Evolutionary conservation across 345 rosid genomes (phyloP).

Genomic region (Brassica incana): DNA sequence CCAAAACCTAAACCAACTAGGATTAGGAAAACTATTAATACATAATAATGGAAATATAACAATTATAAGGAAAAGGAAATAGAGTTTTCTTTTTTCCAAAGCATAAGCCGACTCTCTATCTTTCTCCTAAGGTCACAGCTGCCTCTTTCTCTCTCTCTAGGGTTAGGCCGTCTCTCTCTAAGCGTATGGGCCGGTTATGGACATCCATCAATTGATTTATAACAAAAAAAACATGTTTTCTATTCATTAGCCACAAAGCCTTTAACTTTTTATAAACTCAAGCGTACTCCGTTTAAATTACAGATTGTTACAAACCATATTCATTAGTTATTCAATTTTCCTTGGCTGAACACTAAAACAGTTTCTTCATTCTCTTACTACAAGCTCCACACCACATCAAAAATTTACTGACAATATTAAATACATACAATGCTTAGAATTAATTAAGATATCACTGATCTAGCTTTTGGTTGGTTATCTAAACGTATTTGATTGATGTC

Average conservation of each 20-base stretch:
- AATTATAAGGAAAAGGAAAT: too few relatives aligned
- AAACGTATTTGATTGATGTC: neutral
- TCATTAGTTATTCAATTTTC: neutral
- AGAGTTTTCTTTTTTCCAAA: too few relatives aligned
- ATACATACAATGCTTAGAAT: neutral
- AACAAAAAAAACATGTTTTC: too few relatives aligned
- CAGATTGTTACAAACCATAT: neutral
- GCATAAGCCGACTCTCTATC: too few relatives aligned
- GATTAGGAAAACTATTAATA: too few relatives aligned
- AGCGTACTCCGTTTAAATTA: neutral
- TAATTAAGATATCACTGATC: neutral
- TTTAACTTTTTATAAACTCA: neutral
- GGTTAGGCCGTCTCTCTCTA: too few relatives aligned
- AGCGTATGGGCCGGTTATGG: too few relatives aligned
- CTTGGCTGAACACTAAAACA: neutral
- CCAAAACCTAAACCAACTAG: too few relatives aligned
- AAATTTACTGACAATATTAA: neutral
- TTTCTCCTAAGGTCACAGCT: too few relatives aligned
- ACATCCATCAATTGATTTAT: too few relatives aligned
- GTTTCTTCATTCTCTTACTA: conserved; percentile 5
- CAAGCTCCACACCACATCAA: neutral
- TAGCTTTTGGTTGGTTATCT: neutral
- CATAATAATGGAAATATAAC: too few relatives aligned
- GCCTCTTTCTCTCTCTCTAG: too few relatives aligned
- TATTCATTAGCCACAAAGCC: conserved; percentile 1